Conservation (phyloP, 805 yeast species). For the Sugiyamaella americana region DNA sequence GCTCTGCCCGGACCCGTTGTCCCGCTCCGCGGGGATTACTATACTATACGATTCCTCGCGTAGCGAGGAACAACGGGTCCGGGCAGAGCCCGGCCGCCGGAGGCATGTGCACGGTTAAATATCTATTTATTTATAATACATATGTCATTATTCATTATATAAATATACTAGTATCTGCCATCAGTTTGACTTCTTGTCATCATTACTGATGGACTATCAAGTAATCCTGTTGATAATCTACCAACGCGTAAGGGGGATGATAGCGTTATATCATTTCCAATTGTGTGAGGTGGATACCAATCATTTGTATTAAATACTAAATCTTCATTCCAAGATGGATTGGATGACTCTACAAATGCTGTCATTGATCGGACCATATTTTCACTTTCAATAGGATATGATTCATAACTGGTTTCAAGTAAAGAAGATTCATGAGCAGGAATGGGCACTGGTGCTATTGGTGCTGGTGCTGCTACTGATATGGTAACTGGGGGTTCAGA, state of each 20-base stretch:
- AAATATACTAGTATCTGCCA: background rate
- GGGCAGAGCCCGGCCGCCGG: slow-evolving; percentile 1
- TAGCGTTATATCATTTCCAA: background rate
- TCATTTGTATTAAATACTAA: slow-evolving; percentile 3
- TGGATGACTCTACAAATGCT: slow-evolving; percentile 17
- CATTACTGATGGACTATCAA: background rate
- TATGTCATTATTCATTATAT: background rate
- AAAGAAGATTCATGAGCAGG: slow-evolving; percentile 5
- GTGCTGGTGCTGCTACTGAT: slow-evolving; percentile 3
- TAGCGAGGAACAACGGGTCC: background rate
- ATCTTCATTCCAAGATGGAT: slow-evolving; percentile 6
- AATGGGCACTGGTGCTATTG: background rate
- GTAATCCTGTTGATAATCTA: background rate
- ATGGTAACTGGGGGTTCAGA: background rate
- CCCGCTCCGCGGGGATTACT: background rate
- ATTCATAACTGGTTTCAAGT: slow-evolving; percentile 8
- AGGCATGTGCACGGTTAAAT: background rate
- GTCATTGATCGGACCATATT: slow-evolving; percentile 24
- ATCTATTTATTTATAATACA: too few relatives aligned
- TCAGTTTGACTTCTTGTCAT: slow-evolving; percentile 2
- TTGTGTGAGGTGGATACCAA: slow-evolving; percentile 11
- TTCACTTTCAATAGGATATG: slow-evolving; percentile 12
- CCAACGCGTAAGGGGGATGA: background rate
- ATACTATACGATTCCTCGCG: background rate
- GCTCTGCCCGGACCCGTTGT: background rate